A percentile compares a stretch with the other conserved stretches of the same genome.
Evolutionary conservation across 371 early-diverging fungal species (phyloP).

Genomic region (Sporodiniella umbellata): DNA sequence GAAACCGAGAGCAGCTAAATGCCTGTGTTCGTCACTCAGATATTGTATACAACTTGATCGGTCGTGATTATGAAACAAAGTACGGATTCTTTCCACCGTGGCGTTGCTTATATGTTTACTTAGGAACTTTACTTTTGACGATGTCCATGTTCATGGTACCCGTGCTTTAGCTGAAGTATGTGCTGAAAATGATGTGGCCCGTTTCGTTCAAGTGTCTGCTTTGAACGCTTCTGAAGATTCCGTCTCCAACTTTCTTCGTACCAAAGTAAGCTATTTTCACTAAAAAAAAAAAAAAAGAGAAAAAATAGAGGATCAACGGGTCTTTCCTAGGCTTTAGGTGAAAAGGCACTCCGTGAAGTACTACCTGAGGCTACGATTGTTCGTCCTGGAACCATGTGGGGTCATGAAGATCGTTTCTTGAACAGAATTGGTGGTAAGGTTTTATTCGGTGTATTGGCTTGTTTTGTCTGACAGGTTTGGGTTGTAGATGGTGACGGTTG

Average conservation of each 20-base stretch:
- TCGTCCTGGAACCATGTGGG: conserved; percentile 87
- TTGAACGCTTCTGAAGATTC: conserved; percentile 82
- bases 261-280: conserved; percentile 70
- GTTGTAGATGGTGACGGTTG: conserved; percentile 44
- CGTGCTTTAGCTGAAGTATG: conserved; percentile 77
- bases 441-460: not conserved
- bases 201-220: conserved; percentile 89
- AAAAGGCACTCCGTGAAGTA: conserved; percentile 81
- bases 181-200: conserved; percentile 80
- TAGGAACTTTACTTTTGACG: conserved; percentile 86
- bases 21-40: conserved; percentile 92
- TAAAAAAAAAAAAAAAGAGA: too few species aligned
- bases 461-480: too few species aligned
- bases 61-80: conserved; percentile 90
- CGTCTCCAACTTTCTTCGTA: conserved; percentile 71
- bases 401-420: conserved; percentile 92
- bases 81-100: too few species aligned
- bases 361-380: conserved; percentile 94
- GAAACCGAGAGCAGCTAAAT: conserved; percentile 78
- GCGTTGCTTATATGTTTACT: too few species aligned
- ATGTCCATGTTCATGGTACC: conserved; percentile 86
- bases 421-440: conserved; percentile 81
- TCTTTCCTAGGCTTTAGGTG: conserved; percentile 76
- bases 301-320: too few species aligned
- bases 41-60: conserved; percentile 92